Evolutionary conservation across 805 yeast genomes (phyloP), one percentile per base, ranked within the genome.

Genomic region (Brettanomyces anomalus): DNA sequence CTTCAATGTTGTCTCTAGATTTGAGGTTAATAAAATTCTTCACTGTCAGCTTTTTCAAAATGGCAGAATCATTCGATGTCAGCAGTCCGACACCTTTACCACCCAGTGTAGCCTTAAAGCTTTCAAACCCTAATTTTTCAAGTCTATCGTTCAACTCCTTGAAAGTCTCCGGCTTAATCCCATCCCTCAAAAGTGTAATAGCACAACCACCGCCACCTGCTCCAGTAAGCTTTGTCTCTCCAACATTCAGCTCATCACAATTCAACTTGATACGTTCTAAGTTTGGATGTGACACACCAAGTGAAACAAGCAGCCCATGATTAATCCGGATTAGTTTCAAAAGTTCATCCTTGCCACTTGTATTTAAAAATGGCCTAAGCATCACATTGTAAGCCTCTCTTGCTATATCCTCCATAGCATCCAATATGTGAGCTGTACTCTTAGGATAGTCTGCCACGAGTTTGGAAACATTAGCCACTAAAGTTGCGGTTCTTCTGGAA

Each of bases 191-290:
- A 33, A 93, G 64, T 0, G 97, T 93, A 43, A 93, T 82, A 10
- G 97, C 95, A 68, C 98, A 93, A 2, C 98, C 98, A 40, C 98
- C 98, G 17, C 98, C 98, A 31, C 98, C 98, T 0, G 98, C 98
- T 35, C 98, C 98, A 0, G 98, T 93, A 43, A 93, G 72, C 60
- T 93, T 93, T 0, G 98, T 90, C 45, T 83, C 79, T 6, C 98
- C 98, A 15, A 93, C 61, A 4, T 67, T 58, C 44, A 76, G 53
- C 40, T 70, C 71, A 55, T 84, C 89, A 19, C 86, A 73, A n/a
- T 77, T 65, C 17, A 75, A 63, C 54, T 79, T 81, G 24, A 90
- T 77, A 40, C 70, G 67, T 58, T 93, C 98, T 45, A 93, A 68
- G n/a, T 82, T 71, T 7, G 97, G 95, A 60, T 93, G 98, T 19